phyloP scores from a whole-genome alignment of 176 grass and related monocot genomes.

The Oryza glaberrima region DNA sequence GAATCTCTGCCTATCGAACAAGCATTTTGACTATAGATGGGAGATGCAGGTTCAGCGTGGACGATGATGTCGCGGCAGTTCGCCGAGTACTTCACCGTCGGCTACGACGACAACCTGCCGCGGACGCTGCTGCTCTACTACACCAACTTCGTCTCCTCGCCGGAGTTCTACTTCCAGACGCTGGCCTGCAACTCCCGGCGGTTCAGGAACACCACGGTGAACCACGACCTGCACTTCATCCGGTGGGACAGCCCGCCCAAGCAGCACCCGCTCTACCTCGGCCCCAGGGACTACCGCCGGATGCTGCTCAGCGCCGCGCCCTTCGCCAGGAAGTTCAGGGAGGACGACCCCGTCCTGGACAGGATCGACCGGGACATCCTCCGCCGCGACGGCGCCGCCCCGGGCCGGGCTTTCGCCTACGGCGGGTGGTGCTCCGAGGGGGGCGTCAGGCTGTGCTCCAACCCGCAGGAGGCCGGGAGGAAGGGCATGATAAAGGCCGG shows the following conservation, averaged over 20 bases:
- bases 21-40: background rate
- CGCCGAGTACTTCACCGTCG: slow-evolving; percentile 74
- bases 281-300: slow-evolving; percentile 67
- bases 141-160: slow-evolving; percentile 88
- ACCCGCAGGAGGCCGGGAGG: slow-evolving; percentile 29
- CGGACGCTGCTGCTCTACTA: slow-evolving; percentile 91
- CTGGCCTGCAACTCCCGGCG: slow-evolving; percentile 81
- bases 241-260: slow-evolving; percentile 89
- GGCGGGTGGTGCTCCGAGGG: slow-evolving; percentile 87
- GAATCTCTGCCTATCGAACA: background rate
- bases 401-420: slow-evolving; percentile 56
- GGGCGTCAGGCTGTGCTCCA: slow-evolving; percentile 45
- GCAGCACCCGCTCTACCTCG: slow-evolving; percentile 87
- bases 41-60: slow-evolving; percentile 80
- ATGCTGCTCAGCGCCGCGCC: slow-evolving; percentile 75
- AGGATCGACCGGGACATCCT: slow-evolving; percentile 89
- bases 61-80: slow-evolving; percentile 84
- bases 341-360: slow-evolving; percentile 71
- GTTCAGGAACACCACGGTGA: slow-evolving; percentile 72
- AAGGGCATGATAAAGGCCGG: slow-evolving; percentile 64
- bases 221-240: slow-evolving; percentile 87
- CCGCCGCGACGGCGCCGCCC: slow-evolving; percentile 19
- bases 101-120: slow-evolving; percentile 92
- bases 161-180: slow-evolving; percentile 99
- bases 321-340: slow-evolving; percentile 86